Conservation (phyloP, 345 rosid genomes). For the Pistacia vera region DNA sequence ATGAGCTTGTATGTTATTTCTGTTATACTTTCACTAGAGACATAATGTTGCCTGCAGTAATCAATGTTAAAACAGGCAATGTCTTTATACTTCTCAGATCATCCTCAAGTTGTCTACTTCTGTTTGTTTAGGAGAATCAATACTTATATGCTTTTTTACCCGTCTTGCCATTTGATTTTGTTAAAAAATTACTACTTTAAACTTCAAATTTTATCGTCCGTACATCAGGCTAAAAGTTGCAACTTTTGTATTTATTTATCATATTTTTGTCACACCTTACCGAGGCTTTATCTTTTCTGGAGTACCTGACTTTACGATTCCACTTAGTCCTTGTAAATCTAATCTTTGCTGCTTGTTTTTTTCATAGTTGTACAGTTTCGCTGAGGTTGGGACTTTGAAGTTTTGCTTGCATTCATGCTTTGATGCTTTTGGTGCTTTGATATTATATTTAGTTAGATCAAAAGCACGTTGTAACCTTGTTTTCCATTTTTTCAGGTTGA, state of each 20-base stretch:
- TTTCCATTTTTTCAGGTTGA: slow-evolving; percentile 65
- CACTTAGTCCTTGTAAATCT: slow-evolving; percentile 2
- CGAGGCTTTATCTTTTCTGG: not conserved
- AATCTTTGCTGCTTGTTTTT: not conserved
- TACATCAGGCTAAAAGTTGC: not conserved
- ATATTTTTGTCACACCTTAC: not conserved
- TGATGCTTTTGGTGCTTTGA: not conserved
- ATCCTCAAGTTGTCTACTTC: slow-evolving; percentile 2
- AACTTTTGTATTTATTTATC: not conserved
- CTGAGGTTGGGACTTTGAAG: not conserved
- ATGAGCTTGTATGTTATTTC: not conserved
- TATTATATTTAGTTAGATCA: slow-evolving; percentile 13
- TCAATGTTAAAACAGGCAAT: not conserved
- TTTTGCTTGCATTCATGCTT: not conserved
- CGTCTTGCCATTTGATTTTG: not conserved
- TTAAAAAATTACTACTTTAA: not conserved
- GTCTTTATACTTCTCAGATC: not conserved
- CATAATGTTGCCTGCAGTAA: not conserved
- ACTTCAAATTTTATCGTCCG: not conserved
- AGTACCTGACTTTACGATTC: not conserved
- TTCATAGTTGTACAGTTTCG: not conserved
- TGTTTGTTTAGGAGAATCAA: not conserved
- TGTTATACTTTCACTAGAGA: not conserved
- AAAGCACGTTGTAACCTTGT: not conserved
- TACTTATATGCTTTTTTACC: not conserved